phyloP scores from a whole-genome alignment of 192 early-diverging fungal species.

The Backusella mclennaniae region DNA sequence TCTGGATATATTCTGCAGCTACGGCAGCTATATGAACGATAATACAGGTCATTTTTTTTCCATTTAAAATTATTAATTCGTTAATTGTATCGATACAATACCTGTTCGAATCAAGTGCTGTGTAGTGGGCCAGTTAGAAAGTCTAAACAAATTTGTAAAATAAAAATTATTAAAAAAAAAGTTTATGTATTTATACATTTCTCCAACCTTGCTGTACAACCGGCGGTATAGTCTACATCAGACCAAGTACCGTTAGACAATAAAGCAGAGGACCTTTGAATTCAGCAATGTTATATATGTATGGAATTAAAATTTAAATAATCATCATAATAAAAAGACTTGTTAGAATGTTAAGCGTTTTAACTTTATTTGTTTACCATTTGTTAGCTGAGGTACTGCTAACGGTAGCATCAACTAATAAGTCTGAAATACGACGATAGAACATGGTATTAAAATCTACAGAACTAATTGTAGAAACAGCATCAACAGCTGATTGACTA shows the following conservation, averaged over 20 bases:
- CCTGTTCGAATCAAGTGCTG: conserved; percentile 20
- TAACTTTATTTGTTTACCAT: background rate
- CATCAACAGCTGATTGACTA: background rate
- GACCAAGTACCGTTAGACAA: conserved; percentile 15
- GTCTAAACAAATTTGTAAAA: conserved; percentile 6
- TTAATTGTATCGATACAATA: background rate
- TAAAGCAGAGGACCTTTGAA: background rate
- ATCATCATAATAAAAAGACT: background rate
- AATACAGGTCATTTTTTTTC: background rate
- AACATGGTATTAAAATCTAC: background rate
- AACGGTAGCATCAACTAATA: background rate
- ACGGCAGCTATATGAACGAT: background rate
- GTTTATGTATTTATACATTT: background rate
- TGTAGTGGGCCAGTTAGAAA: conserved; percentile 23
- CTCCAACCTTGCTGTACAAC: conserved; percentile 14
- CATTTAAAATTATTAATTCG: background rate
- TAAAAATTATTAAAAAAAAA: background rate
- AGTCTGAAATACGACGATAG: background rate
- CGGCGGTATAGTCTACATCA: conserved; percentile 16
- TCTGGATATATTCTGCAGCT: background rate
- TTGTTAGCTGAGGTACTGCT: background rate
- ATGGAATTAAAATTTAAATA: background rate
- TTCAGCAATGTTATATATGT: background rate
- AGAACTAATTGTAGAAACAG: background rate
- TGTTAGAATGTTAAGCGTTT: background rate